Evolutionary conservation across 768 basidiomycete species (phyloP), one percentile per base, ranked within the genome.

Genomic region (Suillus spraguei): DNA sequence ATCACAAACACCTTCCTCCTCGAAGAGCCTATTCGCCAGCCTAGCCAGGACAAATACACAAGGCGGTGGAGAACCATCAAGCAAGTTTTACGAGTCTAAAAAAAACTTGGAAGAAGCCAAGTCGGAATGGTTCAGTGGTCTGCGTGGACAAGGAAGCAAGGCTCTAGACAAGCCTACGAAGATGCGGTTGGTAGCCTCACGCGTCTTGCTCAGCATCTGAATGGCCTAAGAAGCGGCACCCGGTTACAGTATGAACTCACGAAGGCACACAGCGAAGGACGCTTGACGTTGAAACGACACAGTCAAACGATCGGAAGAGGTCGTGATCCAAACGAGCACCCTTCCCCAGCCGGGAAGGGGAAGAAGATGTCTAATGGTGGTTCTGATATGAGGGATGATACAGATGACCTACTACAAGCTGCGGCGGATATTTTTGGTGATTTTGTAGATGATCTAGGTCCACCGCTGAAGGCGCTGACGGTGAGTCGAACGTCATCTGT

Each of bases 151-250:
- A 33, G 73, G 69, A 10, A 63, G 71, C 42, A 60, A 65, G 38
- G n/a, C 67, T 72, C 78, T 0, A 77, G 85, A 58, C 79, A 80
- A 60, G 88, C 91, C 0, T 97, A 96, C 63, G 91, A 92, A 66
- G 93, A 95, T 65, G 91, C 92, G 0, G 90, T 98, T 13, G 88
- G 88, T 64, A 90, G 89, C 69, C 80, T 99, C 69, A 96, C 92
- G 64, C 81, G 95, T 20, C 84, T 99, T 5, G 97, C 94, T 1
- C 97, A 99, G 71, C 96, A 99, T 78, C 77, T 99, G 44, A 95
- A 90, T 62, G 95, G 97, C 32, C 79, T 99, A 63, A 78, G 97
- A 54, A 88, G 91, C 63, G 92, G 95, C 1, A 94, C 90, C 8
- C 83, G 85, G 39, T 75, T 99, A 41, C 95, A 98, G 71, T 87